Base-by-base conservation (phyloP, 2,329 filamentous ascomycete species). In the Didymosphaeria variabile region DNA sequence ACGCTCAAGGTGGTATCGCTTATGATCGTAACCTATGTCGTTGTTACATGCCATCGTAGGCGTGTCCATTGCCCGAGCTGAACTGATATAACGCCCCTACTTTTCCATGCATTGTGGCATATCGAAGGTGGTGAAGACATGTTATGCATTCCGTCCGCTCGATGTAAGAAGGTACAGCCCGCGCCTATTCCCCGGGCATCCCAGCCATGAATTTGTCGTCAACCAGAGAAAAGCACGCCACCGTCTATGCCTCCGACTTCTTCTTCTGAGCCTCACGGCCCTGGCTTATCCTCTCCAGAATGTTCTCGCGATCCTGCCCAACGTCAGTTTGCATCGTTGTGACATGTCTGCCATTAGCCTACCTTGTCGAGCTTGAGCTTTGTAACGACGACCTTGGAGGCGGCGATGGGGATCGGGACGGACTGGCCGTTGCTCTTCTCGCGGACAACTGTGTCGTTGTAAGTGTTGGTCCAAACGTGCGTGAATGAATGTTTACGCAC, bases 371-470 rank as follows among this genome's bases (percentile, higher is more conserved):
- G 88, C 91, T 98, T 97, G 83, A 98, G 89, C 90, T 97, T 97
- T 86, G 91, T 97, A 87, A 99, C 91, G 86, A 97, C 90, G 75
- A 97, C 93, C 85, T 98, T 98, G 85, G 91, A 96, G 79, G 95
- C 91, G 85, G 94, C 91, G 84, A 99, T 90, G 83, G 93, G 93
- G 80, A 98, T 87, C 69, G 94, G 94, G 60, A 98, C 94, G 81
- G 89, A 91, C 87, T 97, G 94, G 85, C 95, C 94, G 82, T 93
- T 95, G 82, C 89, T 91, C 91, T 99, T 99, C 84, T 99, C 95
- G 81, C 94, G 93, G 83, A 90, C 90, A 81, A 99, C 90, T 77
- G 64, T 59, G 45, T 4, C 5, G 34, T 59, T 59, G 62, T 77
- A 67, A 77, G 73, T 65, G 55, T 47, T 26, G 45, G 26, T 51